Base-by-base conservation (phyloP, 192 early-diverging fungal species). In the Paraglomus brasilianum region DNA sequence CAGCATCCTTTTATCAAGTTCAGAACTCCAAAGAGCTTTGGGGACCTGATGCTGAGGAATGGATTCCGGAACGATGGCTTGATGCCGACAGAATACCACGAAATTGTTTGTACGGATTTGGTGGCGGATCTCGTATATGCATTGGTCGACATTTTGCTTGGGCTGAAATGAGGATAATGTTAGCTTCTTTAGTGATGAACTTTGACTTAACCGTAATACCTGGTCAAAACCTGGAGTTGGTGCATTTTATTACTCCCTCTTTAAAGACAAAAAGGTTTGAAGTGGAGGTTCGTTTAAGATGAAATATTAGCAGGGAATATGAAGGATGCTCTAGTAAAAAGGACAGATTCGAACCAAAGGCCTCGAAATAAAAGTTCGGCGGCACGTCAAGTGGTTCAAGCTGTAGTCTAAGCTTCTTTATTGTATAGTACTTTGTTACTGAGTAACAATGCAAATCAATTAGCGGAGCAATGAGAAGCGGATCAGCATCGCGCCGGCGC, bases 1-100 rank as follows among this genome's bases (percentile, higher is more conserved):
- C 57, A 0, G 75, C 74, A 15, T 75, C 66, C 11, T 44, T 76
- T 19, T 73, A 68, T 21, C 52, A 63, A 22, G 17, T 77, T 24
- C 75, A 50, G 1, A 51, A 71, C 13, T 73, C 75, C 19, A 72
- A 59, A 41, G 56, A 70, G 9, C 66, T 75, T 50, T 86, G 84
- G 81, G 81, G 81, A 7, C 62, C 65, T 19, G 80, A 86, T 74
- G 80, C 80, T 5, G 78, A 88, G 7, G 52, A 78, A 49, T 87
- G 85, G 58, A 70, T 75, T 0, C 86, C 86, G 0, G 86, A 87
- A 61, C 75, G 85, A 15, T 87, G 82, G 81, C 46, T 80, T 11
- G 53, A 67, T 65, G 66, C 8, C 70, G 62, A 66, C 14, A 56
- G 6, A 46, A 70, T 76, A 72, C 75, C 77, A 44, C 61, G 71